A percentile compares a stretch with the other conserved stretches of the same genome.
phyloP scores from a whole-genome alignment of 441 rosid species.

The Aleurites moluccanus region DNA sequence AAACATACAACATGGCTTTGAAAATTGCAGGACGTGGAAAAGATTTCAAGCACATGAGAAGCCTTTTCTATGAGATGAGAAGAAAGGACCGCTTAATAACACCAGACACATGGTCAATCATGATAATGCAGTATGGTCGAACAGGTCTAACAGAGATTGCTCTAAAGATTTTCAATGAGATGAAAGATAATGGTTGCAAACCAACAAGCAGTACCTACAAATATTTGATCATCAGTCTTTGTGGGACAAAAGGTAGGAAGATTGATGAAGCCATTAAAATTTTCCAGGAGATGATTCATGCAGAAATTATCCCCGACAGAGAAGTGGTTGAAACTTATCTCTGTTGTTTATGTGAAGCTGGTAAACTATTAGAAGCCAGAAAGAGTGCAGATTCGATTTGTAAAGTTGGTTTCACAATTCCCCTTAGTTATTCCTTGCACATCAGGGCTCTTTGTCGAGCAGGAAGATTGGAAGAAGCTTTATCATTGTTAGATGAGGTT shows the following conservation, averaged over 20 bases:
- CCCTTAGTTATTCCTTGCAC: slow-evolving; percentile 55
- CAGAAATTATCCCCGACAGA: slow-evolving; percentile 56
- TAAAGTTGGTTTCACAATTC: slow-evolving; percentile 53
- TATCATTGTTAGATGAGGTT: slow-evolving; percentile 38
- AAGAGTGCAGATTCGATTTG: slow-evolving; percentile 43
- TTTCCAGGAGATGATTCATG: slow-evolving; percentile 68
- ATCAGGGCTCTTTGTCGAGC: slow-evolving; percentile 76
- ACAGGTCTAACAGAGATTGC: slow-evolving; percentile 75
- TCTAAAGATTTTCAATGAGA: slow-evolving; percentile 57
- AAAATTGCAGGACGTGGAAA: slow-evolving; percentile 78
- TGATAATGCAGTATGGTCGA: slow-evolving; percentile 86
- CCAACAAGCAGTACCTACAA: slow-evolving; percentile 66
- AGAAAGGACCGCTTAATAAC: slow-evolving; percentile 58
- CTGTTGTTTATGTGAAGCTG: slow-evolving; percentile 62
- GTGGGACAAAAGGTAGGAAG: slow-evolving; percentile 67
- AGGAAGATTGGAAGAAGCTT: slow-evolving; percentile 68
- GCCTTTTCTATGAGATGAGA: slow-evolving; percentile 74
- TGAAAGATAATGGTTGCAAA: slow-evolving; percentile 51
- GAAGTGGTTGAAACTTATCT: slow-evolving; percentile 62
- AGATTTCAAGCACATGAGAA: slow-evolving; percentile 81
- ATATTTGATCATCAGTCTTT: slow-evolving; percentile 64
- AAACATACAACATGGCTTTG: slow-evolving; percentile 81
- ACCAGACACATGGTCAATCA: slow-evolving; percentile 77
- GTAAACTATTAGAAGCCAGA: slow-evolving; percentile 50
- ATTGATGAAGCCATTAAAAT: slow-evolving; percentile 55